Evolutionary conservation across 306 rosid genomes (phyloP).

Genomic region (Sesbania bispinosa): DNA sequence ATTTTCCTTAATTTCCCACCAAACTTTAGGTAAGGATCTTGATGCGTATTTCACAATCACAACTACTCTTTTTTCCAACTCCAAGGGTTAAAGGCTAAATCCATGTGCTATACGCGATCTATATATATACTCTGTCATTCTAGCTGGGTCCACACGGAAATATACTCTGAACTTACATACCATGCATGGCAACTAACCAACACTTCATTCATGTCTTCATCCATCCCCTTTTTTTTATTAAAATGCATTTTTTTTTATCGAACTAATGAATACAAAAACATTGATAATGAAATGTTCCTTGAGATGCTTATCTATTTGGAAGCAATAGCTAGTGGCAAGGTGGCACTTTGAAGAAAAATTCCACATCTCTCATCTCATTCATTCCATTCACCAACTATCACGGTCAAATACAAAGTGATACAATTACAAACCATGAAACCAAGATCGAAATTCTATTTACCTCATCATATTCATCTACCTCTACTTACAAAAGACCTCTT

Average conservation of each 20-base stretch:
- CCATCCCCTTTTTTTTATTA: too few species aligned
- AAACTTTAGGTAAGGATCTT: background rate
- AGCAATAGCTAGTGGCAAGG: background rate
- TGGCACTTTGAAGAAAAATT: slow-evolving; percentile 1
- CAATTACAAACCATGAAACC: too few species aligned
- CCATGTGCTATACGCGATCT: slow-evolving; percentile 7
- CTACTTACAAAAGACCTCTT: slow-evolving; percentile 14
- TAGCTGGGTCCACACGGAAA: slow-evolving; percentile 19
- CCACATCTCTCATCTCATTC: too few species aligned
- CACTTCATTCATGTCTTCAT: background rate
- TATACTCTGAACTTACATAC: background rate
- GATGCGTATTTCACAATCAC: background rate
- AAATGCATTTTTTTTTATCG: background rate
- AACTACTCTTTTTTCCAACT: background rate
- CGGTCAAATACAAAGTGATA: background rate
- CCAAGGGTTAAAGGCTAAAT: background rate
- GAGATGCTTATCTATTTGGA: background rate
- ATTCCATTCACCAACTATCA: background rate
- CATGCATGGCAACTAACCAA: background rate
- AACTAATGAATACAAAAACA: background rate
- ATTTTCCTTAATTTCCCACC: background rate
- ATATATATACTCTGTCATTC: background rate
- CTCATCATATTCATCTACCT: slow-evolving; percentile 7
- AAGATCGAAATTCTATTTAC: too few species aligned
- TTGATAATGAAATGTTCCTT: too few species aligned